Evolutionary conservation across 179 eudicot species (phyloP), one percentile per base, ranked within the genome.

Genomic region (Beta corolliflora): DNA sequence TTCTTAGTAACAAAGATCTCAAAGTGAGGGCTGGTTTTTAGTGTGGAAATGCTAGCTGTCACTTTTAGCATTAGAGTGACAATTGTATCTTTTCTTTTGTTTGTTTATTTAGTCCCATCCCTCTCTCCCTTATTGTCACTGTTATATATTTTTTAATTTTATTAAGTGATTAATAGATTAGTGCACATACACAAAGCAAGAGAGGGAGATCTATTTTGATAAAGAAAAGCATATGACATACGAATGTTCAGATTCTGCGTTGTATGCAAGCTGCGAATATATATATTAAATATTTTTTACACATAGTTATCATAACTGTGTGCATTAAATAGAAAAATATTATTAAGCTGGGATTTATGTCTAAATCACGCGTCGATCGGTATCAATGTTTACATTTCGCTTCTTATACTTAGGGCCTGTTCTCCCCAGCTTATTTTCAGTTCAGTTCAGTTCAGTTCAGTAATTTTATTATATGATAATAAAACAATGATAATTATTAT

Each of bases 221-320:
- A 5, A 19, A 25, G n/a, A 56, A 19, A 63, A 63, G 4, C 3
- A 4, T 63, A 63, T 2, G 11, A 16, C 10, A 14, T 4, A 4
- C 31, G 6, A 68, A 68, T 68, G 23, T 68, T 44, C 13, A 15
- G 72, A 68, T 68, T 68, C 72, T 68, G 72, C 23, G 11, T 68
- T 16, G 2, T 68, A 11, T 36, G 12, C 23, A 68, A 68, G 53
- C 21, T 16, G 16, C 21, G 21, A 44, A 18, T 68, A 44, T 15
- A 68, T 41, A n/a, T 16, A 15, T 44, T 1, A 44, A 7, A 12
- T 56, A 56, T 56, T 56, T 18, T 56, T 5, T 56, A 56, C 19
- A 10, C 19, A 56, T 14, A 56, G 5, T 56, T 56, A 56, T 56
- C 60, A 56, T 15, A 14, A 16, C 60, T 56, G 60, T 15, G 0